phyloP scores from a whole-genome alignment of 768 basidiomycete species.

The Lactarius evosmus region DNA sequence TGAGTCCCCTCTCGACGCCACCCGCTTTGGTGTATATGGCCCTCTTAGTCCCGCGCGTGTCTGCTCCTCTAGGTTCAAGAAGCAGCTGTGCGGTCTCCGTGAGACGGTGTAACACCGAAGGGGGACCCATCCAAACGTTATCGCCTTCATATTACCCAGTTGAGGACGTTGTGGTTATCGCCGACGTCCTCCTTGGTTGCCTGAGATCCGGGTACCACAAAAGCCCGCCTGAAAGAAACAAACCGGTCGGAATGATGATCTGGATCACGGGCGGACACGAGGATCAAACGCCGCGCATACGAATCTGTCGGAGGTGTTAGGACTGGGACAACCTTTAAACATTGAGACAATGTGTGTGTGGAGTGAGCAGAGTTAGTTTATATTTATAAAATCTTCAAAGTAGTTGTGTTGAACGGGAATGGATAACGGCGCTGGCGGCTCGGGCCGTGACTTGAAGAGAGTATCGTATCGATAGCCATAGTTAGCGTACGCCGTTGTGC shows the following conservation, averaged over 20 bases:
- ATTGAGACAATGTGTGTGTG: background rate
- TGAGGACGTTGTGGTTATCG: background rate
- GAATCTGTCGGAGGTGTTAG: background rate
- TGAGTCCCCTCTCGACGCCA: background rate
- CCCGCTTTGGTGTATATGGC: background rate
- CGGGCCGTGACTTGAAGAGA: no score
- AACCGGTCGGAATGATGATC: background rate
- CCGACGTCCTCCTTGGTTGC: background rate
- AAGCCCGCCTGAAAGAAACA: background rate
- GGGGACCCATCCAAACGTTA: background rate
- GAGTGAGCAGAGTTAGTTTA: background rate
- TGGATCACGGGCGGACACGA: background rate
- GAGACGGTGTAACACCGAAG: background rate
- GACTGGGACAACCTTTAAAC: background rate
- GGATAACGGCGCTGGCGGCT: background rate
- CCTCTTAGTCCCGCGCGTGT: background rate
- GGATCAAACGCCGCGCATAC: background rate
- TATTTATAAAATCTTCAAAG: background rate
- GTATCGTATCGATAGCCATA: background rate
- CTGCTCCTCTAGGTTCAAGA: background rate
- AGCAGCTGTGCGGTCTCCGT: background rate
- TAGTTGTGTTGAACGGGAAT: no score
- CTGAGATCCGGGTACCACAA: background rate
- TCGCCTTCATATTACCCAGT: background rate
- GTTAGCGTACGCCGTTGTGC: background rate